phyloP scores from a whole-genome alignment of 371 early-diverging fungal species.

The Dichotomocladium elegans region DNA sequence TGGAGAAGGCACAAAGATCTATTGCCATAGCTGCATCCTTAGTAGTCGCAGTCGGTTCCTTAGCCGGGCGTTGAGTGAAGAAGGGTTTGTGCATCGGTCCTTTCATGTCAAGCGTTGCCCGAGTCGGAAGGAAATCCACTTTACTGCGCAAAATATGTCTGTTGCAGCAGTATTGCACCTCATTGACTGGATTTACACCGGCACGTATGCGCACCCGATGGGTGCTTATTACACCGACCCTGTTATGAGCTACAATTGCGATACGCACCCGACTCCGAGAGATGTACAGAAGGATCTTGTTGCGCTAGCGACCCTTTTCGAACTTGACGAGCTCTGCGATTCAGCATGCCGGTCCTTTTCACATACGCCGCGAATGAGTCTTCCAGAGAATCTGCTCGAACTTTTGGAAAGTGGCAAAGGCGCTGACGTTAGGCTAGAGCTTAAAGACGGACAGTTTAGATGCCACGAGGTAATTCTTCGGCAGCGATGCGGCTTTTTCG shows the following conservation, averaged over 20 bases:
- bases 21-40: conserved; percentile 42
- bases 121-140: conserved; percentile 9
- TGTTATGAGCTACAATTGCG: conserved; percentile 2
- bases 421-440: conserved; percentile 40
- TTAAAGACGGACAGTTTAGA: conserved; percentile 28
- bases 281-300: conserved; percentile 27
- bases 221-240: conserved; percentile 18
- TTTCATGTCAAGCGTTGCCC: background rate
- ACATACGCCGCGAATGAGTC: conserved; percentile 17
- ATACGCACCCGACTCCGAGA: background rate
- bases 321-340: conserved; percentile 17
- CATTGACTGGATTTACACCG: conserved; percentile 36
- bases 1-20: conserved; percentile 25
- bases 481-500: conserved; percentile 65
- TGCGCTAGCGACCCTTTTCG: conserved; percentile 21
- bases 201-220: conserved; percentile 33
- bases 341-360: conserved; percentile 26
- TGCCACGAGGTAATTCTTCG: conserved; percentile 59
- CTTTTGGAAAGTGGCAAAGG: conserved; percentile 6
- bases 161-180: conserved; percentile 22
- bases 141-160: conserved; percentile 14
- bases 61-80: conserved; percentile 3
- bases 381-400: conserved; percentile 5
- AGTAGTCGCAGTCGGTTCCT: conserved; percentile 22
- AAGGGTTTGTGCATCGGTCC: background rate